phyloP scores from a whole-genome alignment of 164 flowering plant species.

The Vitis amurensis region DNA sequence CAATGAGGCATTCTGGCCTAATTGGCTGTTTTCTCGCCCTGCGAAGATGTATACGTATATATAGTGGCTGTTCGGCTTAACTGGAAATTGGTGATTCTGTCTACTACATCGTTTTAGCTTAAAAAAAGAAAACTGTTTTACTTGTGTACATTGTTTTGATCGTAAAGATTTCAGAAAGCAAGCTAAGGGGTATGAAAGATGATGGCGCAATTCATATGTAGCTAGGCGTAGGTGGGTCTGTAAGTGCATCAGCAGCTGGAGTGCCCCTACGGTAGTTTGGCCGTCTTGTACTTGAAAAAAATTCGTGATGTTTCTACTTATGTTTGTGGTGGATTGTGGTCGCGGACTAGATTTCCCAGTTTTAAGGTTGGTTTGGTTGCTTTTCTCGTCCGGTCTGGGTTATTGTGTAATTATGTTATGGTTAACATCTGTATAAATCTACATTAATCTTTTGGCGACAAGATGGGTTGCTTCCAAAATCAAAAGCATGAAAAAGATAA shows the following conservation, averaged over 20 bases:
- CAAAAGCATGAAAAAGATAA: no score
- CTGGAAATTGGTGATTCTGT: slow-evolving; percentile 14
- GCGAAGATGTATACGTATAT: slow-evolving; percentile 15
- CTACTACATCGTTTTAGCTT: slow-evolving; percentile 11
- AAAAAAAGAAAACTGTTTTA: background rate
- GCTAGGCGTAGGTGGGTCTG: slow-evolving; percentile 11
- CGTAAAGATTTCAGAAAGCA: slow-evolving; percentile 8
- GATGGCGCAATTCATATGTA: slow-evolving; percentile 7
- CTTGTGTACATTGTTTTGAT: slow-evolving; percentile 35
- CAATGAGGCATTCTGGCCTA: slow-evolving; percentile 13
- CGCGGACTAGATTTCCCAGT: background rate
- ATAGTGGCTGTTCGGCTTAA: slow-evolving; percentile 16
- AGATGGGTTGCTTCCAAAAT: no score
- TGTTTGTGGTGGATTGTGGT: background rate
- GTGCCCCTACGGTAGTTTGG: slow-evolving; percentile 8
- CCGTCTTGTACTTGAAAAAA: slow-evolving; percentile 2
- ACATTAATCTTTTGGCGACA: no score
- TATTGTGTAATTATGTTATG: background rate
- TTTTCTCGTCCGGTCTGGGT: background rate
- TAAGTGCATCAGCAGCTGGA: background rate
- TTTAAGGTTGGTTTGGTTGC: no score
- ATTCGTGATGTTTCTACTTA: slow-evolving; percentile 1
- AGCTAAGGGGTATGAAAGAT: slow-evolving; percentile 3
- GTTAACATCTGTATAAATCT: background rate
- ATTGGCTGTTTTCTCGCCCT: background rate